Conservation (phyloP, 2,329 filamentous ascomycete species). For the Cladorrhinum sp. region DNA sequence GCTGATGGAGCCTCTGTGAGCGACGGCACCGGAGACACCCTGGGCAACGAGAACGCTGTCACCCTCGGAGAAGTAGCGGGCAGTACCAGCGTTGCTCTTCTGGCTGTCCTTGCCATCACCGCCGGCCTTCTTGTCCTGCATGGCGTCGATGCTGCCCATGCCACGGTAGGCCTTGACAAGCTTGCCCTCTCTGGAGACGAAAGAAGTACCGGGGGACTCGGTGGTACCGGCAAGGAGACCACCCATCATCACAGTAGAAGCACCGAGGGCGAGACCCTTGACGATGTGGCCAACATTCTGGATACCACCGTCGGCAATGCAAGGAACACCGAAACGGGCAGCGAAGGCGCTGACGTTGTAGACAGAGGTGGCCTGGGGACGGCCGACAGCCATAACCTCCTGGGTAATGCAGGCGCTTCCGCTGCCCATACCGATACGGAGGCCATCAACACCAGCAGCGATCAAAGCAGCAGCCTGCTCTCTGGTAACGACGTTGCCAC, state of each 20-base stretch:
- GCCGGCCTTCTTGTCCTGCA: constrained; percentile 98
- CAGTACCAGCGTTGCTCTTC: constrained; percentile 89
- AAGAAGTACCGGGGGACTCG: constrained; percentile 94
- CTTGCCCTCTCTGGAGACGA: constrained; percentile 93
- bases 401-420: constrained; percentile 98
- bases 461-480: constrained; percentile 93
- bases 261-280: constrained; percentile 92
- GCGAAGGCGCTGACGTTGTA: constrained; percentile 88
- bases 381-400: constrained; percentile 98
- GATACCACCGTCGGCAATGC: constrained; percentile 95
- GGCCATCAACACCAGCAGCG: constrained; percentile 88
- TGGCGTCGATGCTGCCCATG: constrained; percentile 98
- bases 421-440: constrained; percentile 98
- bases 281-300: constrained; percentile 99
- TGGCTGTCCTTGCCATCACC: constrained; percentile 68
- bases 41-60: constrained; percentile 93
- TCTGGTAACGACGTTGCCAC: constrained; percentile 95
- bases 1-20: constrained; percentile 80
- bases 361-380: constrained; percentile 91
- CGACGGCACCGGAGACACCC: constrained; percentile 85
- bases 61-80: constrained; percentile 96
- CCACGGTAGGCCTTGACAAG: constrained; percentile 98
- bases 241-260: constrained; percentile 98
- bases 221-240: constrained; percentile 95
- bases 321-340: constrained; percentile 89